Conservation (phyloP, 2,329 filamentous ascomycete species). For the Knoxdaviesia capensis region DNA sequence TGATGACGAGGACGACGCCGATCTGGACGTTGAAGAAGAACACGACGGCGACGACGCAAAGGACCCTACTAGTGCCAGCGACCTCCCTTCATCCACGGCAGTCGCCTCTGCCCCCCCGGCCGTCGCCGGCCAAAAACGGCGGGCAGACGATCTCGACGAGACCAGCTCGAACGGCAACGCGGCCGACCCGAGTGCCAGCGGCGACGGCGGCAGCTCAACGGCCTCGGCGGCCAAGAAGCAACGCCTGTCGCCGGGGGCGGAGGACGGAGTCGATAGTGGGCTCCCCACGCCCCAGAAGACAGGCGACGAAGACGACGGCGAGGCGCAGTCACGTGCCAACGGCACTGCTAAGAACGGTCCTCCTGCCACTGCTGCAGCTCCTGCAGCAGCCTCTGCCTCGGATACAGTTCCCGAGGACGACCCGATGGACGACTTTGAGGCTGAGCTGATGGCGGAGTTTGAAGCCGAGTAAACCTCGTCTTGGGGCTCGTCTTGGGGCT, state of each 20-base stretch:
- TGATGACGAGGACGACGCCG: slow-evolving; percentile 5
- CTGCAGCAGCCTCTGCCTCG: slow-evolving; percentile 19
- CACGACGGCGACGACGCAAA: background rate
- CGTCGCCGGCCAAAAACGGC: slow-evolving; percentile 4
- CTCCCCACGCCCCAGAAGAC: slow-evolving; percentile 18
- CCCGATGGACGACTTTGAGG: slow-evolving; percentile 33
- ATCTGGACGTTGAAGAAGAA: background rate
- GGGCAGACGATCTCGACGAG: slow-evolving; percentile 6
- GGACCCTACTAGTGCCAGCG: background rate
- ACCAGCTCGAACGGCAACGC: slow-evolving; percentile 9
- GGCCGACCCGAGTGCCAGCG: slow-evolving; percentile 10
- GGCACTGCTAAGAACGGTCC: slow-evolving; percentile 6
- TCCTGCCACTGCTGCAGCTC: slow-evolving; percentile 6
- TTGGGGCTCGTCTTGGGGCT: too few species aligned
- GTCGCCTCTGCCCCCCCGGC: background rate
- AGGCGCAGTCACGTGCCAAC: slow-evolving; percentile 18
- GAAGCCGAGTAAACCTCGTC: slow-evolving; percentile 14
- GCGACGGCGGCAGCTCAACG: slow-evolving; percentile 6
- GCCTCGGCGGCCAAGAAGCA: slow-evolving; percentile 27
- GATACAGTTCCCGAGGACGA: slow-evolving; percentile 10
- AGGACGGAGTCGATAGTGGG: slow-evolving; percentile 16
- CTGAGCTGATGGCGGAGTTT: slow-evolving; percentile 40
- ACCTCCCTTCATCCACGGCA: background rate
- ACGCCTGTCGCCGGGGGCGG: slow-evolving; percentile 21
- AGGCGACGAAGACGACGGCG: slow-evolving; percentile 13